Evolutionary conservation across 2,329 filamentous ascomycete species (phyloP).

Genomic region (Fusarium brachygibbosum): DNA sequence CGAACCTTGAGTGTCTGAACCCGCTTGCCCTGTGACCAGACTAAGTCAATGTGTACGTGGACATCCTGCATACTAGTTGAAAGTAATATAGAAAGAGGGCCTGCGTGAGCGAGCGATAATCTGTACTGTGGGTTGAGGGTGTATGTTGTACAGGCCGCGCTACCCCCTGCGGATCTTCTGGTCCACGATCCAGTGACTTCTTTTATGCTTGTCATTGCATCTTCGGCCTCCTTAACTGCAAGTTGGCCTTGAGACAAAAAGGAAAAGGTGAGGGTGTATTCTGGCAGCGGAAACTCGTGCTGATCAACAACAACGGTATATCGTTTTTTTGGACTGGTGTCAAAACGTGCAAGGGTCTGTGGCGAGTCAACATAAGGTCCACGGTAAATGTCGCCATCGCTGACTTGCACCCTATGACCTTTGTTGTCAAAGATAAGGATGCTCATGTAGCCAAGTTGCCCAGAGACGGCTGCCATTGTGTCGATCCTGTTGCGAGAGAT

Average conservation of each 20-base stretch:
- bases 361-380: constrained; percentile 94
- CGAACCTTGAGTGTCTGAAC: constrained; percentile 77
- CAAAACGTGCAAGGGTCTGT: constrained; percentile 85
- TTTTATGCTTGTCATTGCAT: constrained; percentile 70
- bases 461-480: constrained; percentile 61
- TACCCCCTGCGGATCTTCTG: constrained; percentile 84
- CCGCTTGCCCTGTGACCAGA: constrained; percentile 81
- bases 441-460: constrained; percentile 84
- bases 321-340: constrained; percentile 54
- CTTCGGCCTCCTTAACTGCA: constrained; percentile 70
- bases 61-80: constrained; percentile 75
- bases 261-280: constrained; percentile 89
- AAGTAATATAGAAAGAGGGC: constrained; percentile 79
- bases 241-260: constrained; percentile 79
- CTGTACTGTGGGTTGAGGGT: constrained; percentile 90
- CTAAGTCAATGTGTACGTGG: constrained; percentile 86
- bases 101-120: constrained; percentile 68
- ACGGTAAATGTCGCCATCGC: constrained; percentile 77
- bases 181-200: constrained; percentile 79
- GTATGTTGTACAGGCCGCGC: constrained; percentile 80
- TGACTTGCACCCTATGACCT: constrained; percentile 80
- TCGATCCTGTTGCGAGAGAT: constrained; percentile 63
- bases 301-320: constrained; percentile 80
- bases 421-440: constrained; percentile 82
- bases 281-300: constrained; percentile 78